A percentile compares a stretch with the other conserved stretches of the same genome.
Conservation (phyloP, 768 basidiomycete species). For the Tephrocybe rancida region DNA sequence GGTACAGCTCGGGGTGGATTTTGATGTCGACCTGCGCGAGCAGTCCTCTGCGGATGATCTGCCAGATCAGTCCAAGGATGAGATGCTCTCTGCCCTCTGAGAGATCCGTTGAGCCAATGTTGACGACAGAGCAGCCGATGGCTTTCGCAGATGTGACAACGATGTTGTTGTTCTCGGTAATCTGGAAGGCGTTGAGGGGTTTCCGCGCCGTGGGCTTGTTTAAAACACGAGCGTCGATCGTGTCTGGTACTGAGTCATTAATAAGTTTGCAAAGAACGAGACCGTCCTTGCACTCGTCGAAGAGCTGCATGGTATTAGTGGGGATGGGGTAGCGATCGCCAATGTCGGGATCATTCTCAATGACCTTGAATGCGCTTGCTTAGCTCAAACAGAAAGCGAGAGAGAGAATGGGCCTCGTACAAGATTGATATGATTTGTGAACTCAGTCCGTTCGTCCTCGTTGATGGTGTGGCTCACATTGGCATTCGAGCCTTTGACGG, state of each 20-base stretch:
- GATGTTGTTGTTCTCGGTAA: conserved; percentile 99
- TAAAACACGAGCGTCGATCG: conserved; percentile 97
- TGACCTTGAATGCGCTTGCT: conserved; percentile 54
- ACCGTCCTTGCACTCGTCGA: conserved; percentile 96
- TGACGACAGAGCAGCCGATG: conserved; percentile 98
- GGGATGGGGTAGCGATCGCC: conserved; percentile 86
- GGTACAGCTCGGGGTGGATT: conserved; percentile 94
- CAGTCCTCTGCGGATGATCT: conserved; percentile 92
- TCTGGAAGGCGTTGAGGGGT: conserved; percentile 96
- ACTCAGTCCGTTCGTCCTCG: conserved; percentile 93
- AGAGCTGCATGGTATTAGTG: conserved; percentile 96
- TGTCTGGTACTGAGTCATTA: conserved; percentile 99
- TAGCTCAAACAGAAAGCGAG: conserved; percentile 2
- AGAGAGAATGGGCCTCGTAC: conserved; percentile 47
- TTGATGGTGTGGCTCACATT: conserved; percentile 98
- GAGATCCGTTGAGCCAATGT: conserved; percentile 93
- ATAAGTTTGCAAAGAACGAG: conserved; percentile 97
- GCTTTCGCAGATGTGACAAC: conserved; percentile 98
- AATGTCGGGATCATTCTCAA: conserved; percentile 89
- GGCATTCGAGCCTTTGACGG: conserved; percentile 91
- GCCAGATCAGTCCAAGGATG: conserved; percentile 98
- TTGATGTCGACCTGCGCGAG: conserved; percentile 97
- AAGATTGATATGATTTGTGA: conserved; percentile 97
- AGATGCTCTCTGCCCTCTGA: conserved; percentile 94
- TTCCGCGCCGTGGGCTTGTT: conserved; percentile 85